Base-by-base conservation (phyloP, 2,329 filamentous ascomycete genomes). In the Scedosporium dehoogii region DNA sequence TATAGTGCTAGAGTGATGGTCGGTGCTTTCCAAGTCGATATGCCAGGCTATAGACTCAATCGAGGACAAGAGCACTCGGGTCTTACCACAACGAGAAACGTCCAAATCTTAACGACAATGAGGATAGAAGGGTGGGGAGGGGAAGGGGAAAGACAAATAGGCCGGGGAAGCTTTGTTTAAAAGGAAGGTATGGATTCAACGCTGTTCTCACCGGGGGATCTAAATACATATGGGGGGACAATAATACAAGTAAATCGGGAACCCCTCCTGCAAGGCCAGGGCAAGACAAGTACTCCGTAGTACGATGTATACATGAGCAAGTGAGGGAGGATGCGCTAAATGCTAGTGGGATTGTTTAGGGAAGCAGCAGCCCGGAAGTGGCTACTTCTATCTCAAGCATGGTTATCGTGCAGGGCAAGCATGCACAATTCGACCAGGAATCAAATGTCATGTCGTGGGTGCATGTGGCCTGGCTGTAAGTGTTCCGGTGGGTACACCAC, bases 291-390 rank as follows among this genome's bases (percentile, higher is more conserved):
- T 21, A n/a, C n/a, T n/a, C n/a, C n/a, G n/a, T n/a, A 48, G n/a
- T 18, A 18, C n/a, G 44, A 48, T 23, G 44, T n/a, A 23, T 48
- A 23, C 44, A 48, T 48, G 44, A 10, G 44, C n/a, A 48, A 16
- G 53, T 23, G 38, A 44, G 38, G 44, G 58, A 41, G 58, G 58
- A 25, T 48, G 58, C 44, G 44, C n/a, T n/a, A 18, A 23, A 48
- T 42, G 41, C 58, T 46, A 18, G 21, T 21, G 58, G 21, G 18
- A 12, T 44, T 46, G 21, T 14, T n/a, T n/a, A 46, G 33, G 41
- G 59, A 60, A 51, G 59, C 59, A 33, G 27, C 44, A 51, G 23
- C 44, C 44, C 59, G 59, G 56, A 53, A 60, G 44, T 38, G 25
- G 59, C 48, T 42, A 38, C 29, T 33, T n/a, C 56, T 41, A 16